Evolutionary conservation across 805 yeast species (phyloP), one percentile per base, ranked within the genome.

Genomic region (Kodamaea jinghongensis): DNA sequence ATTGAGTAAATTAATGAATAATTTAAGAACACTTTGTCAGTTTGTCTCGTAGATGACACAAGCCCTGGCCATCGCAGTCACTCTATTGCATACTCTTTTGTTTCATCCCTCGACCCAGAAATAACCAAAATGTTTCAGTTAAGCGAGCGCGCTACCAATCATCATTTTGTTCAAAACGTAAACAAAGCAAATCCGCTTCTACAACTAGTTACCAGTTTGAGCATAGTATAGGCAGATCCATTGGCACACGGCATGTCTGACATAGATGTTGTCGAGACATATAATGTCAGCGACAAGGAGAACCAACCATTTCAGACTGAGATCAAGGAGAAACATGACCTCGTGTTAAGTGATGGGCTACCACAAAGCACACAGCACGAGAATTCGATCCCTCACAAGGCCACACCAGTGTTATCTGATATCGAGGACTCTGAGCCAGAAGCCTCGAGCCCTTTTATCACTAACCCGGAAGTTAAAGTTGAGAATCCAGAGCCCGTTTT

Each of bases 371-470:
- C 8, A 20, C 23, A 20, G 23, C 5, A 12, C 12, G 35, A 32
- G 28, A 25, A 32, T 20, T 17, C 23, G 7, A 32, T 28, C 7
- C 15, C 28, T 20, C 23, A 3, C 12, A 17, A 23, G 35, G 22
- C 4, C 17, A 32, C 16, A 17, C 27, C 27, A 32, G 35, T 22
- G 8, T 20, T 20, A 20, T 32, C 35, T 17, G 36, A 34, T 20
- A 15, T 34, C 27, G 38, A 35, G 12, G 38, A 35, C n/a, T 28
- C 29, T 7, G 36, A 34, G 7, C 15, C 36, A 3, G 42, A 34
- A 13, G 15, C 22, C 4, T 40, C 42, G 28, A 45, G 49, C 27
- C 43, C 47, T 6, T 42, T 45, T 32, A 41, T 45, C 9, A 38
- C 47, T 16, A 36, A 45, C 13, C 49, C 48, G 6, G 31, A 31